Base-by-base conservation (phyloP, 2,329 filamentous ascomycete species). In the Cytospora piceae region DNA sequence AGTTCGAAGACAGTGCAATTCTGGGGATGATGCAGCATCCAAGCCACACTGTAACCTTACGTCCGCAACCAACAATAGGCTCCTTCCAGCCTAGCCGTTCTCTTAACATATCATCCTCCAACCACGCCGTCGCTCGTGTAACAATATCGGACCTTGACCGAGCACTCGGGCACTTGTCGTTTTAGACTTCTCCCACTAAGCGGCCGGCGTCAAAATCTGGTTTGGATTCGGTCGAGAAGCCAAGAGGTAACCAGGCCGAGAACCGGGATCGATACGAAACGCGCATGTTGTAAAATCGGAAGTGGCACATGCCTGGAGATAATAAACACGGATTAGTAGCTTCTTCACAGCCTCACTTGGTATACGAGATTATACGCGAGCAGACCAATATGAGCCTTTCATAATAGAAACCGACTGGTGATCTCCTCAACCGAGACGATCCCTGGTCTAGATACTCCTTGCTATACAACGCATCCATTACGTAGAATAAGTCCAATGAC, bases 21-120 rank as follows among this genome's bases (percentile, higher is more conserved):
- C 62, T 53, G 20, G 62, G 31, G 39, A 39, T 49, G 42, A 56
- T 58, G 62, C 54, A 60, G 27, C 61, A 58, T 65, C 24, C 49
- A 65, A 64, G 62, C 58, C 58, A 61, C 58, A 58, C 20, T 60
- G 46, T 49, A n/a, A 58, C 24, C 39, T 65, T 65, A 65, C 65
- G 65, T 62, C 58, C 65, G 65, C 31, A 58, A 56, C 62, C 34
- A 61, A 56, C 49, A 54, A 52, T 57, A 65, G 65, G 58, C 53
- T 39, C 39, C 22, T 37, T 24, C 53, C 56, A 51, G 42, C 15
- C 31, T 24, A 11, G 22, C n/a, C 46, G 11, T 24, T 49, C n/a
- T 49, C n/a, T 22, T 20, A 24, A n/a, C 9, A 22, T 24, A 7
- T 49, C 3, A 24, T 12, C 22, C 2, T 24, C 9, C 9, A 49